Conservation (phyloP, 108 stramenopile genomes). For the Cyclostephanos invisitatus region DNA sequence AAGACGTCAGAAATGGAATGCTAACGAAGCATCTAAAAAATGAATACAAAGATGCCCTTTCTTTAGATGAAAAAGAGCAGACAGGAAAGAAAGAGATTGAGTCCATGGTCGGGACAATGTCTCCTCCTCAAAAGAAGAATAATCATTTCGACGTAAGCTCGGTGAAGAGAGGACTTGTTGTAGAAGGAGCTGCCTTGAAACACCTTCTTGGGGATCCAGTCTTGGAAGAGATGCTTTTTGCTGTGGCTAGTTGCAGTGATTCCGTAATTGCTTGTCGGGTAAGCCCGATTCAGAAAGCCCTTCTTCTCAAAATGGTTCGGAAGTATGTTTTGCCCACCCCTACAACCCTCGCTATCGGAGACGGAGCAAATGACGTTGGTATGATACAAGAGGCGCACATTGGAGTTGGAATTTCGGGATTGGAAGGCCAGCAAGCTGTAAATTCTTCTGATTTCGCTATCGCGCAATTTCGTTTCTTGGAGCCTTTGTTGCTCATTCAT, state of each 20-base stretch:
- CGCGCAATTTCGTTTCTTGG: slow-evolving; percentile 91
- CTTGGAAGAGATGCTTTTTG: slow-evolving; percentile 84
- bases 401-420: slow-evolving; percentile 95
- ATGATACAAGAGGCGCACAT: slow-evolving; percentile 97
- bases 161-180: slow-evolving; percentile 76
- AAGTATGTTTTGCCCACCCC: slow-evolving; percentile 85
- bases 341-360: slow-evolving; percentile 94
- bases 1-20: slow-evolving; percentile 72
- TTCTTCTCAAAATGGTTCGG: slow-evolving; percentile 86
- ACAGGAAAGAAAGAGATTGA: slow-evolving; percentile 25
- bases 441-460: slow-evolving; percentile 95
- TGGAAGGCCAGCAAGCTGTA: slow-evolving; percentile 97
- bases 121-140: slow-evolving; percentile 2
- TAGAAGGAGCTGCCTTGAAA: slow-evolving; percentile 89
- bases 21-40: slow-evolving; percentile 72
- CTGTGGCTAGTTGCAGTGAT: slow-evolving; percentile 76
- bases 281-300: slow-evolving; percentile 92
- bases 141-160: slow-evolving; percentile 27
- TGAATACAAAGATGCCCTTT: slow-evolving; percentile 53
- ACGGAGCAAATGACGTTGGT: slow-evolving; percentile 97
- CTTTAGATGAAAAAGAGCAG: slow-evolving; percentile 33
- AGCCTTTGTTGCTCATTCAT: slow-evolving; percentile 91
- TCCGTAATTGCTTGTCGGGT: slow-evolving; percentile 97
- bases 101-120: slow-evolving; percentile 16
- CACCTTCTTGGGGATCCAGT: slow-evolving; percentile 75